These are phyloP conservation scores for Hymenoscyphus infarciens DNA, from an alignment of 2,329 filamentous ascomycete species.

Conservation along the genomic window DNA sequence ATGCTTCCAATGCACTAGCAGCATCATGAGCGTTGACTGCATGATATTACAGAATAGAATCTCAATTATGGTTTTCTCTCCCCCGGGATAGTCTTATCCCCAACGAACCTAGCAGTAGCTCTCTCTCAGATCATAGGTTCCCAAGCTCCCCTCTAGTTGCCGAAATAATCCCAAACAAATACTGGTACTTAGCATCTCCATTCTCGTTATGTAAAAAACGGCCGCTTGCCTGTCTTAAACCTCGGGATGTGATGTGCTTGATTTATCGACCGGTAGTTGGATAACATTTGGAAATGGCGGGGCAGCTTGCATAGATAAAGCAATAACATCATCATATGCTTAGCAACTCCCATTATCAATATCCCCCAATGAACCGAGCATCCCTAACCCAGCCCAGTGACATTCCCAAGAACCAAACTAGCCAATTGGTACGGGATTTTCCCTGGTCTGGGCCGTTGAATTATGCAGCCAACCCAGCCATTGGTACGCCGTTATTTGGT, in stretches of 20 bases:
- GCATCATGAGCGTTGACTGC: slow-evolving; percentile 23
- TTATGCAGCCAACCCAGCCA: background rate
- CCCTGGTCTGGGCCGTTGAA: background rate
- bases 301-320: too few species aligned
- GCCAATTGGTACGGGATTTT: slow-evolving; percentile 14
- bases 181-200: slow-evolving; percentile 9
- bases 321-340: too few species aligned
- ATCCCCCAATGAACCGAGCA: too few species aligned
- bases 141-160: background rate
- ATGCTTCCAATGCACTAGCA: slow-evolving; percentile 14
- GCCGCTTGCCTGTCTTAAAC: background rate
- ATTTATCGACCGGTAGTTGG: too few species aligned
- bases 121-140: too few species aligned
- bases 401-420: background rate
- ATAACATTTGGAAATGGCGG: too few species aligned
- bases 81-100: background rate
- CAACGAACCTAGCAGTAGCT: too few species aligned
- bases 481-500: slow-evolving; percentile 15
- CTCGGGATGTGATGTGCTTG: too few species aligned
- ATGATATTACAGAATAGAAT: slow-evolving; percentile 17
- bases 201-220: slow-evolving; percentile 3
- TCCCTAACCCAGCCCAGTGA: too few species aligned
- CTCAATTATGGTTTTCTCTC: background rate
- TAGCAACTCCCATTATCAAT: too few species aligned
- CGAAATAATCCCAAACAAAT: background rate